Conservation (phyloP, 2,329 filamentous ascomycete genomes). For the Arthrobotrys entomopaga region DNA sequence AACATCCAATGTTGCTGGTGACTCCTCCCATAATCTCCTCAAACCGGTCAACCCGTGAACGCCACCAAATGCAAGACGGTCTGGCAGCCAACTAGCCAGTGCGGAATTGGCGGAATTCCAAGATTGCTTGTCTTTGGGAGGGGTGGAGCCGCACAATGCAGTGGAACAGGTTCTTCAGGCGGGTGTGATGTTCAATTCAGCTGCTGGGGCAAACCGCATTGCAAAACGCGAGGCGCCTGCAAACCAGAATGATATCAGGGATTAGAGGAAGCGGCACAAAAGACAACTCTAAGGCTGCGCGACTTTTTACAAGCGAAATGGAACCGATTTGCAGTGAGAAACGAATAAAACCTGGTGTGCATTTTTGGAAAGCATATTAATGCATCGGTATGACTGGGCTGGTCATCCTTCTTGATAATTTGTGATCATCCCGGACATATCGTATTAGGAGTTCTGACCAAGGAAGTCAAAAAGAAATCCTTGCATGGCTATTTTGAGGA, state of each 20-base stretch:
- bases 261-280: conserved; percentile 24
- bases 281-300: not conserved
- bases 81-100: not conserved
- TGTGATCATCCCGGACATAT: not conserved
- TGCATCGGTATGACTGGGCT: not conserved
- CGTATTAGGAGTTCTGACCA: not conserved
- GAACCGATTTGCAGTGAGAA: not conserved
- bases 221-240: conserved; percentile 11
- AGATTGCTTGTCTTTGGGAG: not conserved
- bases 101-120: conserved; percentile 12
- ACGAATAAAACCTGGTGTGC: conserved; percentile 2
- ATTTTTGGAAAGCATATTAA: not conserved
- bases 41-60: not conserved
- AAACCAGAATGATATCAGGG: conserved; percentile 17
- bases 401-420: not conserved
- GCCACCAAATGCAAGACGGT: conserved; percentile 7
- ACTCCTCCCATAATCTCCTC: not conserved
- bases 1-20: not conserved
- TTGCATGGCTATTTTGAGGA: too few species aligned
- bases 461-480: too few species aligned
- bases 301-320: not conserved
- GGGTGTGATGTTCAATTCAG: not conserved
- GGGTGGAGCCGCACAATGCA: too few species aligned
- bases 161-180: not conserved
- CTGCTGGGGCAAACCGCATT: not conserved